phyloP scores from a whole-genome alignment of 2,329 filamentous ascomycete species.

The Botrytis elliptica region DNA sequence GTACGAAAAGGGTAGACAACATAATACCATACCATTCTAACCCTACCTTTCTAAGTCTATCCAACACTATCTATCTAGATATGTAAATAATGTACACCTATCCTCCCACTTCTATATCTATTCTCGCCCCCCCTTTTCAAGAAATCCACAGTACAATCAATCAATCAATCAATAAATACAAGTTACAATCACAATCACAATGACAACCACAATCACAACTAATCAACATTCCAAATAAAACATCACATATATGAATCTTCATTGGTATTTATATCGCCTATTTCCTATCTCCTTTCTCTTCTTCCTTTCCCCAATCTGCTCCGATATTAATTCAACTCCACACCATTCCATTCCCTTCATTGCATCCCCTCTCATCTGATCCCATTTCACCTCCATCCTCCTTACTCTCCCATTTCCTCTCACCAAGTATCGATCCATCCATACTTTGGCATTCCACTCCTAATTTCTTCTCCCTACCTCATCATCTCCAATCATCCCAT shows the following conservation, averaged over 20 bases:
- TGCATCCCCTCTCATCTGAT: neutral
- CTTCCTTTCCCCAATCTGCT: neutral
- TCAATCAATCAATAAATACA: neutral
- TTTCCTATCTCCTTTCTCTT: neutral
- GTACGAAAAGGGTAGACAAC: too few species aligned
- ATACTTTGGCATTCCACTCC: neutral
- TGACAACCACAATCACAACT: neutral
- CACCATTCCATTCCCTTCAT: neutral
- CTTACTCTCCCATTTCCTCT: neutral
- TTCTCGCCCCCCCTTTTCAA: neutral
- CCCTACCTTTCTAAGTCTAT: too few species aligned
- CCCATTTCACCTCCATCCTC: too few species aligned
- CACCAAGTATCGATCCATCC: neutral
- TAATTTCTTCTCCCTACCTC: neutral
- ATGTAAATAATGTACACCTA: neutral
- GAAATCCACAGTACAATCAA: neutral
- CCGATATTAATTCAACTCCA: conserved; percentile 8
- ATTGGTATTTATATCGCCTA: neutral
- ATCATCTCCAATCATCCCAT: neutral
- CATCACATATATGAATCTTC: neutral
- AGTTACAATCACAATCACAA: neutral
- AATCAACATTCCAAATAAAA: neutral
- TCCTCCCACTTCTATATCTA: neutral
- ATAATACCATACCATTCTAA: too few species aligned
- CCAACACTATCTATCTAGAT: too few species aligned